phyloP scores from a whole-genome alignment of 352 stramenopile species.

The Globisporangium barbulae region DNA sequence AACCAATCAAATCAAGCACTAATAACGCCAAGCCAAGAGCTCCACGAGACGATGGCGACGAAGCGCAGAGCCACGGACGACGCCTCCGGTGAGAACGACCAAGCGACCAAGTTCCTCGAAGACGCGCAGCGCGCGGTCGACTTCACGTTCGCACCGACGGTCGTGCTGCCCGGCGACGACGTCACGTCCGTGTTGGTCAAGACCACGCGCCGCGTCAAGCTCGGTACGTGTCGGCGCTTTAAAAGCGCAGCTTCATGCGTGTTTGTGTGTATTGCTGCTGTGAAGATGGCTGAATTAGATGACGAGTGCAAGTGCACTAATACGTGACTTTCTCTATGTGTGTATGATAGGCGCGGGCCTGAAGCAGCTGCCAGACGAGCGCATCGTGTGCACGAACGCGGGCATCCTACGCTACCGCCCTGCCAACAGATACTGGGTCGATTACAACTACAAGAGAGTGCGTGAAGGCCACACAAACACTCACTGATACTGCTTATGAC shows the following conservation, averaged over 20 bases:
- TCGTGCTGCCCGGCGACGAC: slow-evolving; percentile 78
- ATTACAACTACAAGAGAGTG: slow-evolving; percentile 87
- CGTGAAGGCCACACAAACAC: slow-evolving; percentile 5
- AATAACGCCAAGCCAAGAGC: neutral
- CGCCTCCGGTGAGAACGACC: slow-evolving; percentile 15
- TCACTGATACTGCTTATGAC: neutral
- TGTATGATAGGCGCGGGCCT: slow-evolving; percentile 46
- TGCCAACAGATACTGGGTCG: slow-evolving; percentile 88
- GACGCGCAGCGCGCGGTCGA: slow-evolving; percentile 74
- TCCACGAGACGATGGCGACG: slow-evolving; percentile 28
- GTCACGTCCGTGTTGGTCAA: slow-evolving; percentile 77
- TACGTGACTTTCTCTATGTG: neutral
- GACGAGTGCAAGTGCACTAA: neutral
- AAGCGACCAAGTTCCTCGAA: slow-evolving; percentile 56
- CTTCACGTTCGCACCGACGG: slow-evolving; percentile 66
- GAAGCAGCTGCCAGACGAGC: slow-evolving; percentile 47
- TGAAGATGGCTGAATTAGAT: neutral
- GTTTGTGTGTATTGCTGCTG: neutral
- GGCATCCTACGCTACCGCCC: slow-evolving; percentile 83
- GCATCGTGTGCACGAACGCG: slow-evolving; percentile 76
- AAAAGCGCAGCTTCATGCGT: neutral
- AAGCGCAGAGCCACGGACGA: slow-evolving; percentile 39
- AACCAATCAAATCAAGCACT: slow-evolving; percentile 12
- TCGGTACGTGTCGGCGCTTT: slow-evolving; percentile 33
- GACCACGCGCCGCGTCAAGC: slow-evolving; percentile 59